Conservation (phyloP, 257 asterid species). For the Nicotiana undulata region DNA sequence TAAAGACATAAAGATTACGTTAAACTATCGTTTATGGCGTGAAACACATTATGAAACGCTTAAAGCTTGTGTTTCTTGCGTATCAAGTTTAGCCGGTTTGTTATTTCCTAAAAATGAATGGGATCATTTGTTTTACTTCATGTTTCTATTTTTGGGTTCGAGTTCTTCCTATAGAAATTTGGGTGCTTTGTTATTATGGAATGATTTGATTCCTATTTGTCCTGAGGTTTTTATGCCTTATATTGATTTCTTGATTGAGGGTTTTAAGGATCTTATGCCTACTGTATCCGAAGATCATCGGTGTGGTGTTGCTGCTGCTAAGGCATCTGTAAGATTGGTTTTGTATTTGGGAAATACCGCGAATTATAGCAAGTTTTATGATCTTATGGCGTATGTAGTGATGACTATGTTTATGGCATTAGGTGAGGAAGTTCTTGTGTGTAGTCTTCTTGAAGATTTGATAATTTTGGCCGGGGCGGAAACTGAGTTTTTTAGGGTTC, state of each 20-base stretch:
- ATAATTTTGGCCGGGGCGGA: not conserved
- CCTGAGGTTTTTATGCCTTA: not conserved
- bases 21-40: not conserved
- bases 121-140: not conserved
- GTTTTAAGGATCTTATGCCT: not conserved
- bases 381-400: not conserved
- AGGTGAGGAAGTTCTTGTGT: not conserved
- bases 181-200: not conserved
- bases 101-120: not conserved
- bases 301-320: not conserved
- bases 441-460: not conserved
- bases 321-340: not conserved
- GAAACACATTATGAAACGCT: not conserved
- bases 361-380: not conserved
- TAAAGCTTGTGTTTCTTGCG: not conserved
- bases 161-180: not conserved
- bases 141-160: not conserved
- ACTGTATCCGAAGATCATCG: not conserved
- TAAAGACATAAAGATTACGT: not conserved
- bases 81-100: not conserved
- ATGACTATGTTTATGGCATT: not conserved
- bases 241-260: not conserved
- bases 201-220: not conserved
- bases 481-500: not conserved
- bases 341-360: not conserved